Evolutionary conservation across 2,329 filamentous ascomycete genomes (phyloP), one percentile per base, ranked within the genome.

Genomic region (Alternaria brassicae): DNA sequence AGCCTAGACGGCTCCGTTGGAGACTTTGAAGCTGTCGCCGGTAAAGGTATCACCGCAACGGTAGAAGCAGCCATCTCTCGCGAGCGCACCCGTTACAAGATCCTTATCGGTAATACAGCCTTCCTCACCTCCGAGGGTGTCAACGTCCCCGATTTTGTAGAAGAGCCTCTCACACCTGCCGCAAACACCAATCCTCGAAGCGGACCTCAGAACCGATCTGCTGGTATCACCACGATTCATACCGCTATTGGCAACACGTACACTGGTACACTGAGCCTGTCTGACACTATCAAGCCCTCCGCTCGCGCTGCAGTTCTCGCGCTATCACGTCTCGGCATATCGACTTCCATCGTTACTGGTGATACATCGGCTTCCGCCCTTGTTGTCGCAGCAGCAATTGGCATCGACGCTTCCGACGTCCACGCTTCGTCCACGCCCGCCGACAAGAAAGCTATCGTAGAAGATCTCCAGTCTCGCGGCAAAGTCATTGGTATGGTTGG

Each of bases 401-500:
- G 93, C 52, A 97, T 99, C 58, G 81, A 90, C 1, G 73, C 85
- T 1, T 85, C 89, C 3, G 84, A 93, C 63, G 92, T 98, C 36
- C 90, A 89, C 73, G 92, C 95, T 12, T 91, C 91, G n/a, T 91
- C 94, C 47, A 92, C 91, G 4, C 95, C 95, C 0, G 89, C 92
- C 64, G 91, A 96, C 80, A 99, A 99, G 77, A 93, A 96, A 76
- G 83, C 85, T 27, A 96, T 98, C 67, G 85, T 99, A 69, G 86
- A 88, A 49, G 82, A 89, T 53, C 85, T 98, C 17, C 92, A 97
- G 79, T 82, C 84, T 0, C 72, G 72, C 36, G 92, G 92, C 61
- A 86, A 93, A 69, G 83, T 90, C 49, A 92, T 98, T 25, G 95
- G 92, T 67, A 99, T 99, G 95, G 93, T 98, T 13, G 75, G 95